phyloP scores from a whole-genome alignment of 305 asterid genomes.

The Plantago coronopus region DNA sequence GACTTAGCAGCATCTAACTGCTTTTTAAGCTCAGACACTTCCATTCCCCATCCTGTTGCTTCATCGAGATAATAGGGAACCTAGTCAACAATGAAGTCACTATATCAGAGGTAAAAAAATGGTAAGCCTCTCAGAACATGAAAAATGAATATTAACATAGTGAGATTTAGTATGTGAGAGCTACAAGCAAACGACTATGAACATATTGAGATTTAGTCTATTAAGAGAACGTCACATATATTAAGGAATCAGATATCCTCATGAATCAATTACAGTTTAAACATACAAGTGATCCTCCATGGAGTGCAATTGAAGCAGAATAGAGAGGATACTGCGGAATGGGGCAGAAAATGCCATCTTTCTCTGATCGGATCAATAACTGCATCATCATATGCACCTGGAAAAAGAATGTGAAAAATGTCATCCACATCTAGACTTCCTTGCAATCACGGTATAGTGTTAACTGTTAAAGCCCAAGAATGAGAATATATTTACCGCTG shows the following conservation, averaged over 20 bases:
- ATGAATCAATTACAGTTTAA: not conserved
- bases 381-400: constrained; percentile 99
- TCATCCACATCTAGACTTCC: constrained; percentile 6
- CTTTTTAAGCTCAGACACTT: constrained; percentile 60
- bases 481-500: constrained; percentile 46
- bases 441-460: not conserved
- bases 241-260: not conserved
- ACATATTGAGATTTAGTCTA: too few species aligned
- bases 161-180: too few species aligned
- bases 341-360: constrained; percentile 84
- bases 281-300: constrained; percentile 86
- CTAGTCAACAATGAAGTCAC: constrained; percentile 32
- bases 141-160: too few species aligned
- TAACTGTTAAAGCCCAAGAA: not conserved
- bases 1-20: constrained; percentile 74
- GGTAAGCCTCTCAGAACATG: constrained; percentile 1
- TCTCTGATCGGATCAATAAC: constrained; percentile 58
- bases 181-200: not conserved
- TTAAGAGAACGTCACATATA: not conserved
- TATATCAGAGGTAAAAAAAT: not conserved
- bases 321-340: constrained; percentile 93
- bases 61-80: constrained; percentile 90
- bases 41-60: constrained; percentile 87
- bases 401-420: constrained; percentile 4
- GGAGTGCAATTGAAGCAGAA: constrained; percentile 93